These are phyloP conservation scores for Sarocladium kiliense DNA, from an alignment of 2,329 filamentous ascomycete genomes.

Conservation along the genomic window DNA sequence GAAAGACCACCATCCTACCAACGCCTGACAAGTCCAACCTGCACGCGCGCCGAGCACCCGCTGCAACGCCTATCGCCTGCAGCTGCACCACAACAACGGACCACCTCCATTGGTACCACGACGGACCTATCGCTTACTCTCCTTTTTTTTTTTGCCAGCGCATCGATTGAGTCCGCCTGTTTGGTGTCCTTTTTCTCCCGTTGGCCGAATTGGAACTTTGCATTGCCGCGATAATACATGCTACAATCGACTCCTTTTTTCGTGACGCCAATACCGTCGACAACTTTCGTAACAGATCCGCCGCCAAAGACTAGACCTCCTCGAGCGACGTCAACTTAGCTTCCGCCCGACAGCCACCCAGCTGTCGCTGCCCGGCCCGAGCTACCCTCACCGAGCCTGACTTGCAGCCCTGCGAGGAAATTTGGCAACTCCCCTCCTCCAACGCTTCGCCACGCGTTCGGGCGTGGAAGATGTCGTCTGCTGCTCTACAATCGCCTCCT, in stretches of 20 bases:
- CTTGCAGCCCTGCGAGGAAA: background rate
- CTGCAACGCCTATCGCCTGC: conserved; percentile 9
- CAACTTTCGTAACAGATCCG: background rate
- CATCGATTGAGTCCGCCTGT: conserved; percentile 6
- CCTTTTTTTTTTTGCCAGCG: conserved; percentile 1
- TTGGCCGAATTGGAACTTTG: background rate
- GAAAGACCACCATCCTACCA: too few species aligned
- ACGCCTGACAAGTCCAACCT: conserved; percentile 8
- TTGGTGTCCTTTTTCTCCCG: background rate
- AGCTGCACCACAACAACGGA: background rate
- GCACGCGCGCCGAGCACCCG: conserved; percentile 3
- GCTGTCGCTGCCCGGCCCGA: background rate
- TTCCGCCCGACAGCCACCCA: background rate
- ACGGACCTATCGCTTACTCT: background rate
- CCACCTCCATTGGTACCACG: background rate
- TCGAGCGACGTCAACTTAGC: background rate
- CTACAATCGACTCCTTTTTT: background rate
- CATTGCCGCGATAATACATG: background rate
- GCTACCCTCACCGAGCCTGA: background rate
- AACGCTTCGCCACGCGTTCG: conserved; percentile 16
- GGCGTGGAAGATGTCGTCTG: conserved; percentile 40
- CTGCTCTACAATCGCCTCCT: conserved; percentile 56
- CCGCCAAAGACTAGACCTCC: background rate
- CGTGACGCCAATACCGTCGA: background rate
- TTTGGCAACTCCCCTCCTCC: background rate